Conservation (phyloP, 1,284 basidiomycete species). For the Melampsora americana region DNA sequence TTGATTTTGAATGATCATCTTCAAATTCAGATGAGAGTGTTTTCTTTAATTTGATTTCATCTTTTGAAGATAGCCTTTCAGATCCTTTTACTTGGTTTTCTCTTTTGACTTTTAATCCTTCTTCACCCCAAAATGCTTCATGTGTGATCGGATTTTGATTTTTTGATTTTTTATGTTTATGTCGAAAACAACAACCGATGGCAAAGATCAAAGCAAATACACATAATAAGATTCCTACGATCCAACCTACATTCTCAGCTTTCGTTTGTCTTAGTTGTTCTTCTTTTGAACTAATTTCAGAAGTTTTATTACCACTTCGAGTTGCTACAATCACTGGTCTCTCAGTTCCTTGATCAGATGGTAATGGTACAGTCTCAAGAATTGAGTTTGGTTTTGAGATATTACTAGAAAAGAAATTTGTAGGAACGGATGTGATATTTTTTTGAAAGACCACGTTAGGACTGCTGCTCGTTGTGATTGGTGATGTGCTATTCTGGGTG, state of each 20-base stretch:
- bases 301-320: not conserved
- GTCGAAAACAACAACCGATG: not conserved
- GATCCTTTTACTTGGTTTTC: not conserved
- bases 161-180: not conserved
- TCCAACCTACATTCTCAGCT: not conserved
- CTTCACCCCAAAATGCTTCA: not conserved
- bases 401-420: not conserved
- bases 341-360: not conserved
- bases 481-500: not conserved
- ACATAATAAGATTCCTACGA: not conserved
- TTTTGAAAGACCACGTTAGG: not conserved
- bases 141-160: not conserved
- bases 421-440: not conserved
- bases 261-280: not conserved
- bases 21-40: not conserved
- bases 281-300: not conserved
- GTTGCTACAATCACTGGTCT: not conserved
- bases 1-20: not conserved
- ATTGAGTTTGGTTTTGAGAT: not conserved
- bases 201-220: not conserved
- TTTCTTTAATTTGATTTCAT: not conserved
- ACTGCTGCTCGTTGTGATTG: not conserved
- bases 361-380: not conserved
- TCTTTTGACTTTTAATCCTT: not conserved
- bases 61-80: not conserved